Evolutionary conservation across 2,329 filamentous ascomycete genomes (phyloP).

Genomic region (Cytospora leucostoma): DNA sequence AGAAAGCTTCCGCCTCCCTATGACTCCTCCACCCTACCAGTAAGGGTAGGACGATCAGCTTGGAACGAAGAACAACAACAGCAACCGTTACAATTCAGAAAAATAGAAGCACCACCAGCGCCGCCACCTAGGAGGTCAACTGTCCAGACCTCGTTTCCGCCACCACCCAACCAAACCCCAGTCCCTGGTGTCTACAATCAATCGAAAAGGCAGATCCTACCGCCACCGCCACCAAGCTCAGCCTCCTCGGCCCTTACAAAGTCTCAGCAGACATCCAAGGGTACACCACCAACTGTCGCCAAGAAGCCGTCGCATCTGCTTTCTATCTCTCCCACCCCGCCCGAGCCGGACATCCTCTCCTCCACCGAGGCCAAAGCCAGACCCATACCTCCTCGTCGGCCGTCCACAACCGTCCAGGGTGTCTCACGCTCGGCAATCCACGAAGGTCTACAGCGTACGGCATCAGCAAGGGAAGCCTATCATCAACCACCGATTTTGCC

Average conservation of each 20-base stretch:
- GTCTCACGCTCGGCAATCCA: slow-evolving; percentile 14
- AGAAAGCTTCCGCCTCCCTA: slow-evolving; percentile 56
- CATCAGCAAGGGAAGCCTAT: slow-evolving; percentile 22
- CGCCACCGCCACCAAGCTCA: slow-evolving; percentile 35
- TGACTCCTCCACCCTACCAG: slow-evolving; percentile 49
- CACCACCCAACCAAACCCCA: slow-evolving; percentile 22
- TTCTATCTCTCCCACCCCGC: slow-evolving; percentile 36
- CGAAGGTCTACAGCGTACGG: slow-evolving; percentile 22
- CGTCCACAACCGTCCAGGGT: slow-evolving; percentile 22
- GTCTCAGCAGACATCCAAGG: slow-evolving; percentile 43
- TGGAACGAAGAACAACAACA: slow-evolving; percentile 43
- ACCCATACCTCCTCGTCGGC: slow-evolving; percentile 35
- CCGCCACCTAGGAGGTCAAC: slow-evolving; percentile 49
- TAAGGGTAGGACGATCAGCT: slow-evolving; percentile 48
- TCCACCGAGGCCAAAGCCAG: slow-evolving; percentile 30
- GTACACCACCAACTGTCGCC: slow-evolving; percentile 57
- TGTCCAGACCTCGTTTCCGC: slow-evolving; percentile 26
- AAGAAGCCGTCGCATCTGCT: slow-evolving; percentile 62
- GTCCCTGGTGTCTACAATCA: slow-evolving; percentile 25
- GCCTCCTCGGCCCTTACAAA: slow-evolving; percentile 41
- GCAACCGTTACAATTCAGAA: slow-evolving; percentile 31
- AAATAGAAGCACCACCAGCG: slow-evolving; percentile 45
- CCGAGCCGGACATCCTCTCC: slow-evolving; percentile 26
- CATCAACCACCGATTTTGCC: slow-evolving; percentile 23
- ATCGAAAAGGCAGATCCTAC: slow-evolving; percentile 33